Base-by-base conservation (phyloP, 495 filamentous ascomycete species). In the Achaetomiella virescens region DNA sequence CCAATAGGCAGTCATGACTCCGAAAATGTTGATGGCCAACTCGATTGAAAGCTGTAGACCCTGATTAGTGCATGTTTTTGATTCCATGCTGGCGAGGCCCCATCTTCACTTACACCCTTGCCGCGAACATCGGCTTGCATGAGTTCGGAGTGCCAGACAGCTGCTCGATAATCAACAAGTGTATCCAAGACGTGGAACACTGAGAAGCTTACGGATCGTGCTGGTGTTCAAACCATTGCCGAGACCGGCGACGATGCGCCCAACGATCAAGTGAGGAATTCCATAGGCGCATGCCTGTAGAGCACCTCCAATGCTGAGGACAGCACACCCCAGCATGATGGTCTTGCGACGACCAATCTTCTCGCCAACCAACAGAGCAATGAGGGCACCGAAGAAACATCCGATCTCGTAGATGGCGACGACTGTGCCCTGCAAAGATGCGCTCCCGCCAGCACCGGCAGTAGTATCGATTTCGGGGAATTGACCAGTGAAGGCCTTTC, bases 291-390 rank as follows among this genome's bases (percentile, higher is more conserved):
- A 81, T 18, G 74, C 73, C 64, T 90, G 87, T 29, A 90, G 68
- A 24, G 78, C 67, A 12, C 84, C 85, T 24, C 87, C 87, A 49
- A 92, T 66, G 6, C 84, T 66, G 81, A 89, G 85, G 61, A 90
- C 82, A n/a, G 74, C 61, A 6, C 84, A 84, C 18, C 87, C 86
- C 17, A 83, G 54, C 53, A 90, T 84, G 64, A 90, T 87, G 33
- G 84, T 87, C 60, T 77, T 78, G 61, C 81, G 81, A 12, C 88
- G 81, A 18, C 87, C 88, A 15, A 90, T 82, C 2, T 75, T 72
- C 59, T 91, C 83, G 48, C 88, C 86, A 51, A 90, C 76, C 64
- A 83, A 87, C 57, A 91, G 85, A 10, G 79, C 82, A 45, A 83
- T 63, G 48, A 89, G 73, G 6, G 87, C 82, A 17, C 88, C 86